These are phyloP conservation scores for Aaosphaeria arxii DNA, from an alignment of 2,329 filamentous ascomycete species.

Conservation along the genomic window DNA sequence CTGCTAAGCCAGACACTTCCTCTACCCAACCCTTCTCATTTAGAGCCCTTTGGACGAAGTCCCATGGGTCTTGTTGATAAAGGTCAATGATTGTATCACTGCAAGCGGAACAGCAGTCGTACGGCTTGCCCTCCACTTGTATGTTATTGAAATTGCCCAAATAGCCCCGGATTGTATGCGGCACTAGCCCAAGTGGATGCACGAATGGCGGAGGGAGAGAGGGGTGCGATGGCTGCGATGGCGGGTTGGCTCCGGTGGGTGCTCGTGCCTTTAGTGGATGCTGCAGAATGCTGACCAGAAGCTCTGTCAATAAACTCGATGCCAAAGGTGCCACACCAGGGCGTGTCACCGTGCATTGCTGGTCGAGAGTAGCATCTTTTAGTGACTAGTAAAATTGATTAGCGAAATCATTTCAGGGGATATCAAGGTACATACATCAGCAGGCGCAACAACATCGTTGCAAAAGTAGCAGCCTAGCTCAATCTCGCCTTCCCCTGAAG, in stretches of 20 bases:
- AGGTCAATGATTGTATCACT: slow-evolving; percentile 66
- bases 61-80: slow-evolving; percentile 69
- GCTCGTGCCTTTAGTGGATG: slow-evolving; percentile 48
- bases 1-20: slow-evolving; percentile 70
- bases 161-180: slow-evolving; percentile 79
- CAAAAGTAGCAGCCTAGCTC: slow-evolving; percentile 96
- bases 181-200: slow-evolving; percentile 69
- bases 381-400: slow-evolving; percentile 62
- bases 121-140: slow-evolving; percentile 69
- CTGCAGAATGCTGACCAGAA: slow-evolving; percentile 83
- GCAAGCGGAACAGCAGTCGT: slow-evolving; percentile 79
- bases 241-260: slow-evolving; percentile 14
- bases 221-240: slow-evolving; percentile 19
- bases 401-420: slow-evolving; percentile 7
- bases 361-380: slow-evolving; percentile 92
- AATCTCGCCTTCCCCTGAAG: slow-evolving; percentile 47
- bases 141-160: slow-evolving; percentile 72
- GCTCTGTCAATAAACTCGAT: slow-evolving; percentile 84
- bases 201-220: slow-evolving; percentile 31
- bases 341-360: slow-evolving; percentile 95
- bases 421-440: slow-evolving; percentile 65
- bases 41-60: slow-evolving; percentile 71
- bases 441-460: slow-evolving; percentile 93
- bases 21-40: slow-evolving; percentile 75
- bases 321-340: slow-evolving; percentile 91